Conservation (phyloP, 306 rosid species). For the Spatholobus suberectus region DNA sequence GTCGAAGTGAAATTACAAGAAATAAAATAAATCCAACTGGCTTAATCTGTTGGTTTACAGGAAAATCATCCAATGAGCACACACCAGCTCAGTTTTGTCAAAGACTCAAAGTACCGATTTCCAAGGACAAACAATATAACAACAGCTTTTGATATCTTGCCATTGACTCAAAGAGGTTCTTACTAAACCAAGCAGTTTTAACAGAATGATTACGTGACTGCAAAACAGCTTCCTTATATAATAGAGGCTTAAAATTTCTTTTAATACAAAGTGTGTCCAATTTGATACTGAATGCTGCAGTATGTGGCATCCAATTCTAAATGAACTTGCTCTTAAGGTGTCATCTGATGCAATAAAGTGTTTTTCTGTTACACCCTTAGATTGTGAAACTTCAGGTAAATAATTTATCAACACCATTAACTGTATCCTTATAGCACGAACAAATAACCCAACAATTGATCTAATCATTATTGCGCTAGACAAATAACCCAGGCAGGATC, state of each 20-base stretch:
- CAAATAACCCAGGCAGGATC: not conserved
- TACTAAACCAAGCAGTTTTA: slow-evolving; percentile 17
- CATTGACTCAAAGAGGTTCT: slow-evolving; percentile 7
- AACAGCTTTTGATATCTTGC: not conserved
- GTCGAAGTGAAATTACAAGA: not conserved
- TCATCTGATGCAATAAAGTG: not conserved
- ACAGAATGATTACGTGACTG: not conserved
- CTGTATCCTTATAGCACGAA: not conserved
- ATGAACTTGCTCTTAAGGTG: not conserved
- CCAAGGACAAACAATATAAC: not conserved
- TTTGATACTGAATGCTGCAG: not conserved
- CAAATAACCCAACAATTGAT: not conserved
- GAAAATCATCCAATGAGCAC: not conserved
- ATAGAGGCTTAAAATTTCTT: not conserved
- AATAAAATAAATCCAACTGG: not conserved
- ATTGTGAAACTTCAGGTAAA: slow-evolving; percentile 3
- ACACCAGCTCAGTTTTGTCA: not conserved
- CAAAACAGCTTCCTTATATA: slow-evolving; percentile 9
- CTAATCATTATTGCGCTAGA: slow-evolving; percentile 13
- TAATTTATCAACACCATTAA: slow-evolving; percentile 5
- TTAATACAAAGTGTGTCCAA: not conserved
- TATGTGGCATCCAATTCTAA: not conserved
- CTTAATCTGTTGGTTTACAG: not conserved
- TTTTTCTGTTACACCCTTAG: not conserved
- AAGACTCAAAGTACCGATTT: not conserved